A percentile compares a stretch with the other conserved stretches of the same genome.
These are phyloP conservation scores for Lentinus brumalis DNA, from an alignment of 768 basidiomycete genomes.

Conservation along the genomic window DNA sequence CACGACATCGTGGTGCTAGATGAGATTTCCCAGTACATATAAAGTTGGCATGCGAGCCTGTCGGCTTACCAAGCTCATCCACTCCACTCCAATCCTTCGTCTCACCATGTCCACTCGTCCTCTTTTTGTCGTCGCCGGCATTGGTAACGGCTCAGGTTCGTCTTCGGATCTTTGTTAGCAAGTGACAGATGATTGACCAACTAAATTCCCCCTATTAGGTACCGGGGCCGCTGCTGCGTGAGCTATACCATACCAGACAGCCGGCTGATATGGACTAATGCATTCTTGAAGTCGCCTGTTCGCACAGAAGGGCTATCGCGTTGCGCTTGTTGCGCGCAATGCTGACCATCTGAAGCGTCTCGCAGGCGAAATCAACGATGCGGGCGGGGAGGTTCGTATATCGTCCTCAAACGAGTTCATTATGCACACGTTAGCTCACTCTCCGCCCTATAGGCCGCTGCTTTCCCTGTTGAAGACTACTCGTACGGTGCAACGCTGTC, in stretches of 20 bases:
- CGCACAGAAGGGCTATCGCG: slow-evolving; percentile 39
- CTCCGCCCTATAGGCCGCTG: slow-evolving; percentile 31
- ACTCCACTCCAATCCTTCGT: neutral
- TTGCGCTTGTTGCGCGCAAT: slow-evolving; percentile 40
- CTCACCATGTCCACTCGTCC: slow-evolving; percentile 30
- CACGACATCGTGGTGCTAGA: slow-evolving; percentile 1
- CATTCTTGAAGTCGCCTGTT: slow-evolving; percentile 33
- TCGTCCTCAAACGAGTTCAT: neutral
- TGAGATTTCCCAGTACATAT: neutral
- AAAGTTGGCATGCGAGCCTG: neutral
- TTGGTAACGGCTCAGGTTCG: slow-evolving; percentile 41
- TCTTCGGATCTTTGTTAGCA: neutral
- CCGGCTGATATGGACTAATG: neutral
- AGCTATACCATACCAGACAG: slow-evolving; percentile 12
- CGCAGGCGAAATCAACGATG: slow-evolving; percentile 33
- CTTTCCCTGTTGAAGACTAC: slow-evolving; percentile 39
- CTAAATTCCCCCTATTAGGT: slow-evolving; percentile 22
- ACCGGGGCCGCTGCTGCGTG: slow-evolving; percentile 43
- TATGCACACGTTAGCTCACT: no score
- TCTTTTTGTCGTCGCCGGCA: slow-evolving; percentile 42
- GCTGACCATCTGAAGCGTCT: slow-evolving; percentile 32
- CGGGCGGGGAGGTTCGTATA: slow-evolving; percentile 34
- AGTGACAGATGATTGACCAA: neutral
- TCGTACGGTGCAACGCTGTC: slow-evolving; percentile 28
- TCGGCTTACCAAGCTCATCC: neutral